These are phyloP conservation scores for Cryptococcus sp. DNA, from an alignment of 1,284 basidiomycete genomes.

Conservation along the genomic window DNA sequence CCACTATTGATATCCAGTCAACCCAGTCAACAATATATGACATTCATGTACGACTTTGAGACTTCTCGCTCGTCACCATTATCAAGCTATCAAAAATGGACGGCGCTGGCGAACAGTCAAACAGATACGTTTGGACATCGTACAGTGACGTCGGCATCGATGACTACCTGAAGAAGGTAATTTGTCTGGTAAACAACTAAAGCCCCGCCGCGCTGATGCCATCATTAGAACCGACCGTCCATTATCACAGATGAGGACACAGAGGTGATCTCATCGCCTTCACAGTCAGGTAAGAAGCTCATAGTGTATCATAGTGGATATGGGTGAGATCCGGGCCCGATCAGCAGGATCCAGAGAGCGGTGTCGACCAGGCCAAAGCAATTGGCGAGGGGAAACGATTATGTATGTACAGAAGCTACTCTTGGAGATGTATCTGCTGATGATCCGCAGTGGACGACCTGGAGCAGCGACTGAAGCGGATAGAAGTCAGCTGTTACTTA, in stretches of 20 bases:
- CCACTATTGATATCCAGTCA: slow-evolving; percentile 9
- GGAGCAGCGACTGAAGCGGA: slow-evolving; percentile 16
- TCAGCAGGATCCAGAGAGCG: slow-evolving; percentile 21
- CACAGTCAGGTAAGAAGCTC: background rate
- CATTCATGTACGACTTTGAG: background rate
- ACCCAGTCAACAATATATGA: background rate
- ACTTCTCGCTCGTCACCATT: background rate
- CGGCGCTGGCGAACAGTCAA: background rate
- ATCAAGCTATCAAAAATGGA: background rate
- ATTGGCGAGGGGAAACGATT: slow-evolving; percentile 17
- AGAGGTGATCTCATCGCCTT: background rate
- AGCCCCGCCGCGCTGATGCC: background rate
- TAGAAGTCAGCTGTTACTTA: slow-evolving; percentile 19
- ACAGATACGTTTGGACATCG: slow-evolving; percentile 27
- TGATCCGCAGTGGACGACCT: slow-evolving; percentile 21
- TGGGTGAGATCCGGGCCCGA: background rate
- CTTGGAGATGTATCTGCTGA: slow-evolving; percentile 3
- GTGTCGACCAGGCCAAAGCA: slow-evolving; percentile 8
- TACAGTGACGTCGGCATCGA: slow-evolving; percentile 15
- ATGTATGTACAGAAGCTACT: slow-evolving; percentile 14
- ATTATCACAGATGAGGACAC: slow-evolving; percentile 22
- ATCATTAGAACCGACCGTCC: slow-evolving; percentile 25
- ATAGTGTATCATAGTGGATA: background rate
- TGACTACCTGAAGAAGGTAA: slow-evolving; percentile 32
- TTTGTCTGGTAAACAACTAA: background rate